Percentiles rank a stretch among this genome's conserved stretches.
Evolutionary conservation across 179 eudicot genomes (phyloP).

Genomic region (Corrigiola litoralis): DNA sequence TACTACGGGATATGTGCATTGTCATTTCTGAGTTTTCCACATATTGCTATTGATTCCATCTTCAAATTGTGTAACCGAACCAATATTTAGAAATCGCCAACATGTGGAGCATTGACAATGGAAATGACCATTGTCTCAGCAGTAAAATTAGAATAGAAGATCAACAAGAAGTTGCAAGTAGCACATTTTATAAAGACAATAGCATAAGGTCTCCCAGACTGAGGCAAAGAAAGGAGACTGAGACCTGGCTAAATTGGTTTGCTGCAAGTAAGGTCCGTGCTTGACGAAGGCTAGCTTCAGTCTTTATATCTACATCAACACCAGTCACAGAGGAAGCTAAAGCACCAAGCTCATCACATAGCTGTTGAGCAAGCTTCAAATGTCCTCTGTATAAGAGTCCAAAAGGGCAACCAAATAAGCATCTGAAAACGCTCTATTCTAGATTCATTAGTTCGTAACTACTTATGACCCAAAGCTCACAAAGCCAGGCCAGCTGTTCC

Average conservation of each 20-base stretch:
- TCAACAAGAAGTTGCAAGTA: background rate
- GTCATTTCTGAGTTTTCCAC: too few relatives aligned
- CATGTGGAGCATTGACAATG: background rate
- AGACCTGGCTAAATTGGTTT: slow-evolving; percentile 84
- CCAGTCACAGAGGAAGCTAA: slow-evolving; percentile 89
- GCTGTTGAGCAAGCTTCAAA: slow-evolving; percentile 77
- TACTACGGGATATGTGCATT: too few relatives aligned
- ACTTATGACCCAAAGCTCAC: background rate
- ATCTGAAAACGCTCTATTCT: background rate
- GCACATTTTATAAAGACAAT: background rate
- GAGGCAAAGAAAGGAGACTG: slow-evolving; percentile 2
- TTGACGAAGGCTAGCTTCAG: slow-evolving; percentile 81
- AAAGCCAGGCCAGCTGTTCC: background rate
- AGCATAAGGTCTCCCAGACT: background rate
- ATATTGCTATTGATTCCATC: too few relatives aligned
- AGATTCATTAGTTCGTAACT: background rate
- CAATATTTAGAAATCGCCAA: too few relatives aligned
- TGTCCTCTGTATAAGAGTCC: slow-evolving; percentile 53
- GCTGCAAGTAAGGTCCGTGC: slow-evolving; percentile 95
- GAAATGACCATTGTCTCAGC: background rate
- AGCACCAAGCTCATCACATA: slow-evolving; percentile 83
- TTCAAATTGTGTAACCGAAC: too few relatives aligned
- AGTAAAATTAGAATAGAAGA: too few relatives aligned
- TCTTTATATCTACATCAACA: slow-evolving; percentile 78
- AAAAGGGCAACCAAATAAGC: slow-evolving; percentile 4